Evolutionary conservation across 2,329 filamentous ascomycete genomes (phyloP).

Genomic region (Trichoderma lentiforme): DNA sequence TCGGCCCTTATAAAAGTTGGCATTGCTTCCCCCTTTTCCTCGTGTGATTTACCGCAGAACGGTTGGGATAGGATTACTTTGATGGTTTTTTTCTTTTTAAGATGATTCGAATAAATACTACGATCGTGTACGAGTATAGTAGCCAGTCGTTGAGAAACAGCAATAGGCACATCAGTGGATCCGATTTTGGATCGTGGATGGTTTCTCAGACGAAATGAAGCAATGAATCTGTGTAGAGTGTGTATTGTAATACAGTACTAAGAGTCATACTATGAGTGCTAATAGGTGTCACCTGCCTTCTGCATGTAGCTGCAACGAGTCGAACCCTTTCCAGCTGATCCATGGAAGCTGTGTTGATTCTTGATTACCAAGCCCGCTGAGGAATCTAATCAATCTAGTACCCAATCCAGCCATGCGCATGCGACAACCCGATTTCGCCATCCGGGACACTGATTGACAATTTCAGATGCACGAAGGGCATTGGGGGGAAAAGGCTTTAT

Average conservation of each 20-base stretch:
- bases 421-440: neutral
- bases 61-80: neutral
- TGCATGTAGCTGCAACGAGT: neutral
- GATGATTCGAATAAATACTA: neutral
- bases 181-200: neutral
- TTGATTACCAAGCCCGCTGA: neutral
- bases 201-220: neutral
- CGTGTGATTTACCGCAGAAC: neutral
- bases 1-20: neutral
- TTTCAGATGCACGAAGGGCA: neutral
- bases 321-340: neutral
- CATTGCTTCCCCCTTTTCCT: neutral
- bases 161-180: neutral
- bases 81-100: neutral
- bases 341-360: neutral
- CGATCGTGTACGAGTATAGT: constrained; percentile 5
- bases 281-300: neutral
- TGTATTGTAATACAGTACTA: neutral
- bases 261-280: neutral
- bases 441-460: neutral
- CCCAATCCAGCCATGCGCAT: neutral
- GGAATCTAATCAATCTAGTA: neutral
- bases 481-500: neutral
- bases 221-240: neutral
- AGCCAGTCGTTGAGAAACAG: neutral